Base-by-base conservation (phyloP, 176 grass and related monocot genomes). In the Carex pumila region DNA sequence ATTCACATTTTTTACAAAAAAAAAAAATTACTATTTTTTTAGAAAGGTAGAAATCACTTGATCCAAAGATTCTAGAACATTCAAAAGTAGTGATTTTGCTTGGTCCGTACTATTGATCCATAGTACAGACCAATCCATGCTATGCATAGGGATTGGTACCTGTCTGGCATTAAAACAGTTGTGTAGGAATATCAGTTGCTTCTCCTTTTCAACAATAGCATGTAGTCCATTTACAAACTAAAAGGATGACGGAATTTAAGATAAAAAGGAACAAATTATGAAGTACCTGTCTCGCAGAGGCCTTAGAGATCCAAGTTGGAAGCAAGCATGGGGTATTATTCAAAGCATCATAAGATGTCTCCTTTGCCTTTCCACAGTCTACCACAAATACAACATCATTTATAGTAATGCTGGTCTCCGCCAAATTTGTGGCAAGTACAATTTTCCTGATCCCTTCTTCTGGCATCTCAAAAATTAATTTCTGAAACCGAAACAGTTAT, bases 311-410 rank as follows among this genome's bases (percentile, higher is more conserved):
- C 96, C 96, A 99, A 53, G 96, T 93, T 0, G 93, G 93, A 83
- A 99, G 93, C 80, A 99, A 89, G 90, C 96, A 99, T 1, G 96
- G 96, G 15, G 96, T 99, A 82, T 99, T 99, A 83, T 99, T 99
- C 80, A 99, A 86, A 87, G 96, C 96, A 93, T 99, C 96, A 77
- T 99, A 99, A 61, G 96, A 99, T 59, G 96, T 99, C 83, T 99
- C 96, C 86, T 99, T 99, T 85, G 96, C 96, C 77, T 99, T 99
- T 60, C 96, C 96, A 81, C 91, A 92, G 68, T 99, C 96, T 77
- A 99, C 91, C 87, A 99, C 96, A 92, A 92, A 99, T 61, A 99
- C 93, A 18, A 99, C 96, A 70, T 99, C 96, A 41, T 99, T 99
- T 63, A 99, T 99, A 50, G 96, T 99, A 83, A 99, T 99, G 86